Evolutionary conservation across 352 stramenopile genomes (phyloP).

Genomic region (Phytophthora constricta): DNA sequence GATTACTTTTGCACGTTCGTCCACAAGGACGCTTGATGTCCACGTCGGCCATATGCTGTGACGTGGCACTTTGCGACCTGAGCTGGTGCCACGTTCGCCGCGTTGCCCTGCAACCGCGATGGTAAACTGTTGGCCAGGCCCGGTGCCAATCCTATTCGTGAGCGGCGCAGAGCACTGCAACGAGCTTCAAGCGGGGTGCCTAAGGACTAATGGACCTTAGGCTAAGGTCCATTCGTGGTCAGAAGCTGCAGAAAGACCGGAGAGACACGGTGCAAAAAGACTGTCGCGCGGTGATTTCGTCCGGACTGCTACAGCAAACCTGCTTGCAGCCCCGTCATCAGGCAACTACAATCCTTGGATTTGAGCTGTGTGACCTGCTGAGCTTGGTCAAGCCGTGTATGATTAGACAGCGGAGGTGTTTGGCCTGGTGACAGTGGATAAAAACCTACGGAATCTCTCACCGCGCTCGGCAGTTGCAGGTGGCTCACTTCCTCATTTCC

Average conservation of each 20-base stretch:
- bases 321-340: no score
- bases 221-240: neutral
- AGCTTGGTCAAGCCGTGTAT: no score
- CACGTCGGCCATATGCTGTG: neutral
- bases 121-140: constrained; percentile 21
- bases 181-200: constrained; percentile 17
- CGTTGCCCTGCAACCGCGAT: constrained; percentile 5
- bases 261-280: neutral
- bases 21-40: neutral
- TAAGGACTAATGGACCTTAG: no score
- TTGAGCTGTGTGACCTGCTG: no score
- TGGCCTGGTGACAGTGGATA: no score
- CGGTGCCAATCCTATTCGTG: constrained; percentile 31
- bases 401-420: no score
- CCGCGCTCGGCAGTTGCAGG: no score
- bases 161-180: constrained; percentile 25
- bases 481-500: no score
- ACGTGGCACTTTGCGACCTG: constrained; percentile 3
- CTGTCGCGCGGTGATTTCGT: constrained; percentile 23
- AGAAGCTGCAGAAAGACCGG: constrained; percentile 7
- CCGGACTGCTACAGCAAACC: constrained; percentile 16
- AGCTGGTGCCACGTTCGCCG: constrained; percentile 16
- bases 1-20: neutral
- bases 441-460: no score
- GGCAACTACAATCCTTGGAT: no score